A percentile compares a stretch with the other conserved stretches of the same genome.
phyloP scores from a whole-genome alignment of 1,284 basidiomycete species.

The Microbotryum scabiosae region DNA sequence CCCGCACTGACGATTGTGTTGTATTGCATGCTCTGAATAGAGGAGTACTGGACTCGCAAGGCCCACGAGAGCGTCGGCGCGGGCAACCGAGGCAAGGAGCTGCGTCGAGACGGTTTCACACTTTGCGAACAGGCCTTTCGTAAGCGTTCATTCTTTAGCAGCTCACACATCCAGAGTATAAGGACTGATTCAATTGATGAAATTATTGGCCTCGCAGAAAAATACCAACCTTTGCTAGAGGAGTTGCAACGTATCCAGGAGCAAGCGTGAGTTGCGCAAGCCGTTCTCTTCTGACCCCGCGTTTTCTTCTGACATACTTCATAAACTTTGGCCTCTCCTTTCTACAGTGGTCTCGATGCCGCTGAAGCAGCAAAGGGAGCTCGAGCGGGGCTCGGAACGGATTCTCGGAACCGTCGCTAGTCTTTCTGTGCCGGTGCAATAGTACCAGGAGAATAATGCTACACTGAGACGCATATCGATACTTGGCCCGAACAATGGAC shows the following conservation, averaged over 20 bases:
- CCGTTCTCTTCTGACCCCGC: too few species aligned
- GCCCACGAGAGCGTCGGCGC: conserved; percentile 50
- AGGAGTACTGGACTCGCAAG: conserved; percentile 71
- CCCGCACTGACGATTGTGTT: not conserved
- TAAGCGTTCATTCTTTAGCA: conserved; percentile 37
- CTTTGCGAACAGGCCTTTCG: conserved; percentile 60
- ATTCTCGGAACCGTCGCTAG: conserved; percentile 28
- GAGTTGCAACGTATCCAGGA: conserved; percentile 76
- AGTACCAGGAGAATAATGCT: too few species aligned
- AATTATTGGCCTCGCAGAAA: conserved; percentile 40
- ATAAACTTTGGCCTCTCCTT: too few species aligned
- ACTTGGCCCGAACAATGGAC: too few species aligned
- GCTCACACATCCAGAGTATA: conserved; percentile 1
- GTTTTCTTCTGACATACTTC: too few species aligned
- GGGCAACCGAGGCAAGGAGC: conserved; percentile 66
- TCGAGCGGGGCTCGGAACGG: conserved; percentile 24
- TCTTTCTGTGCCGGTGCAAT: conserved; percentile 16
- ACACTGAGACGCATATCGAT: too few species aligned
- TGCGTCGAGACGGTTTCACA: conserved; percentile 69
- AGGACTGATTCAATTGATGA: conserved; percentile 13
- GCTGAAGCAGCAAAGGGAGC: conserved; percentile 58
- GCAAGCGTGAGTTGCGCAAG: conserved; percentile 48
- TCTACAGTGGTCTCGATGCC: conserved; percentile 58
- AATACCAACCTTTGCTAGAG: conserved; percentile 67
- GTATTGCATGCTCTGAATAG: conserved; percentile 38